These are phyloP conservation scores for Arthrobotrys conoides DNA, from an alignment of 2,329 filamentous ascomycete genomes.

Conservation along the genomic window DNA sequence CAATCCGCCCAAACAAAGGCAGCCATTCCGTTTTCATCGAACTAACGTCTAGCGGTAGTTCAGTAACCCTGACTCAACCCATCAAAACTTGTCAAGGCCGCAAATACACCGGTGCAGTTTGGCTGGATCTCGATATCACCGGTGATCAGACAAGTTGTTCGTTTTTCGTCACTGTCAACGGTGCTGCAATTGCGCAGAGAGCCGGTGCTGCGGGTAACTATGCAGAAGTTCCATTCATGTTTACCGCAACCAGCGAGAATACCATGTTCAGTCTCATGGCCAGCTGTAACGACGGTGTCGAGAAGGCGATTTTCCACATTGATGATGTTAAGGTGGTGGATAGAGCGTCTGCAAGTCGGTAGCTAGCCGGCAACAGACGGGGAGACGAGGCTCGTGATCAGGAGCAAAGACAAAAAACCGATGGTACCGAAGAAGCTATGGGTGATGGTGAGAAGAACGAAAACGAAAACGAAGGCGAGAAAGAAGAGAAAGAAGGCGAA, in stretches of 20 bases:
- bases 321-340: slow-evolving; percentile 39
- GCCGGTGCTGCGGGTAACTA: slow-evolving; percentile 16
- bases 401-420: not conserved
- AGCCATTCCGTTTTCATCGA: slow-evolving; percentile 15
- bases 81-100: slow-evolving; percentile 34
- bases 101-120: slow-evolving; percentile 28
- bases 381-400: slow-evolving; percentile 23
- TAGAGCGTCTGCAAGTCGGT: not conserved
- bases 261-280: slow-evolving; percentile 7
- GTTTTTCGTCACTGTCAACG: slow-evolving; percentile 25
- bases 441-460: not conserved
- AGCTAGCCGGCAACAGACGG: slow-evolving; percentile 33
- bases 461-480: not conserved
- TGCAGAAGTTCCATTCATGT: slow-evolving; percentile 18
- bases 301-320: slow-evolving; percentile 28
- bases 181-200: slow-evolving; percentile 6
- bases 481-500: not conserved
- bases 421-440: not conserved
- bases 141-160: slow-evolving; percentile 20
- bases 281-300: slow-evolving; percentile 19
- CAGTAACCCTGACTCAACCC: slow-evolving; percentile 27
- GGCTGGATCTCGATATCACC: slow-evolving; percentile 8
- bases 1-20: slow-evolving; percentile 3
- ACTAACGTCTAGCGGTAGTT: not conserved
- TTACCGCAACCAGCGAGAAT: slow-evolving; percentile 4